A percentile compares a stretch with the other conserved stretches of the same genome.
Conservation (phyloP, 306 rosid genomes). For the Sicyos baderoa region DNA sequence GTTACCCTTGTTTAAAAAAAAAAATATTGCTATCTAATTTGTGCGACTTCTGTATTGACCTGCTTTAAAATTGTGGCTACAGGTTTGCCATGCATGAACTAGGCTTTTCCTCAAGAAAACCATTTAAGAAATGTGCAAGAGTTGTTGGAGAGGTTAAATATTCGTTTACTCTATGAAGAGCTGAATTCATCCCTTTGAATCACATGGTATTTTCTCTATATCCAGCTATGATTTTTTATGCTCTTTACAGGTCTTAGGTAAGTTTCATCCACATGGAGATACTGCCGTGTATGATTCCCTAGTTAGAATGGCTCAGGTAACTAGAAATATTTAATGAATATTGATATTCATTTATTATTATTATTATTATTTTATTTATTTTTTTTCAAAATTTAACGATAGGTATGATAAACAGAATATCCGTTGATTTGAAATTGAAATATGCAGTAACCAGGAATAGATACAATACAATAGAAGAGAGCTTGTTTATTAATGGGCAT, state of each 20-base stretch:
- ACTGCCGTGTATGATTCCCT: conserved; percentile 85
- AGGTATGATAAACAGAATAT: not conserved
- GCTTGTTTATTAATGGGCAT: too few relatives aligned
- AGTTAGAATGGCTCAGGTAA: conserved; percentile 99
- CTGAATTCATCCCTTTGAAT: not conserved
- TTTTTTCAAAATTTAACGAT: not conserved
- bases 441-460: not conserved
- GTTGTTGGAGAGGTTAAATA: conserved; percentile 93
- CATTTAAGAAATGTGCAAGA: conserved; percentile 96
- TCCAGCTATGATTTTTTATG: conserved; percentile 5
- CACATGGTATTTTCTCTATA: conserved; percentile 1
- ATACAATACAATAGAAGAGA: not conserved
- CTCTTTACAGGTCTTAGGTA: conserved; percentile 72
- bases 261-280: conserved; percentile 97
- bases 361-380: not conserved
- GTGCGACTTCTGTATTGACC: not conserved
- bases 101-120: conserved; percentile 75
- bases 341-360: not conserved
- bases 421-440: not conserved
- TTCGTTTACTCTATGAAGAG: not conserved
- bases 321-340: not conserved
- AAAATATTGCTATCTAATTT: too few relatives aligned
- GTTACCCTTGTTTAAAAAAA: too few relatives aligned
- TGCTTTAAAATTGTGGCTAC: conserved; percentile 23
- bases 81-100: conserved; percentile 98